These are phyloP conservation scores for Sporothrix mexicana DNA, from an alignment of 2,329 filamentous ascomycete species.

Conservation along the genomic window DNA sequence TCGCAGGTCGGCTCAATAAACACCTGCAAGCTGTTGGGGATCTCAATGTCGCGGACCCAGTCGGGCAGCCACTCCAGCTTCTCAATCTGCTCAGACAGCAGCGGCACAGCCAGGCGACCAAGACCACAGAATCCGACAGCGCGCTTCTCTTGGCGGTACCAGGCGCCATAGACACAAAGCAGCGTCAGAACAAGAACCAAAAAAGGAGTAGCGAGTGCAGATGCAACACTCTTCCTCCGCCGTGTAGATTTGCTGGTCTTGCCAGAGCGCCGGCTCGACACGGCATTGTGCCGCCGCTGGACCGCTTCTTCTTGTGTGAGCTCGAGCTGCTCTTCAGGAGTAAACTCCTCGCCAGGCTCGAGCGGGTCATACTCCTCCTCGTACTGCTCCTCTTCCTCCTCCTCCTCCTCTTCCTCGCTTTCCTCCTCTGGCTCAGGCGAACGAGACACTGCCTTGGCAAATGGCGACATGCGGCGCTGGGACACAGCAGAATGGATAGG, in stretches of 20 bases:
- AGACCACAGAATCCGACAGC: slow-evolving; percentile 93
- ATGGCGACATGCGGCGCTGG: slow-evolving; percentile 28
- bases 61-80: slow-evolving; percentile 62
- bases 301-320: slow-evolving; percentile 70
- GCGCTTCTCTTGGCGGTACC: slow-evolving; percentile 96
- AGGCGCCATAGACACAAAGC: slow-evolving; percentile 73
- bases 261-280: slow-evolving; percentile 33
- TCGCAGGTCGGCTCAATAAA: slow-evolving; percentile 83
- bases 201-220: slow-evolving; percentile 65
- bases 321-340: slow-evolving; percentile 85
- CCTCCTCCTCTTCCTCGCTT: slow-evolving; percentile 12
- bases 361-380: slow-evolving; percentile 48
- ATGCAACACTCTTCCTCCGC: slow-evolving; percentile 47
- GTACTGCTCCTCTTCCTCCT: neutral
- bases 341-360: slow-evolving; percentile 88
- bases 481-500: neutral
- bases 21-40: slow-evolving; percentile 75
- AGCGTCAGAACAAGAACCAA: slow-evolving; percentile 74
- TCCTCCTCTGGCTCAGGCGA: slow-evolving; percentile 26
- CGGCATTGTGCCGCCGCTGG: slow-evolving; percentile 53
- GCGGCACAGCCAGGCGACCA: slow-evolving; percentile 64
- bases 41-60: slow-evolving; percentile 51
- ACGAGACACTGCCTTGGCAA: slow-evolving; percentile 16
- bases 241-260: slow-evolving; percentile 41
- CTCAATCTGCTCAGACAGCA: slow-evolving; percentile 45